Base-by-base conservation (phyloP, 2,329 filamentous ascomycete genomes). In the Aphanocladium album region DNA sequence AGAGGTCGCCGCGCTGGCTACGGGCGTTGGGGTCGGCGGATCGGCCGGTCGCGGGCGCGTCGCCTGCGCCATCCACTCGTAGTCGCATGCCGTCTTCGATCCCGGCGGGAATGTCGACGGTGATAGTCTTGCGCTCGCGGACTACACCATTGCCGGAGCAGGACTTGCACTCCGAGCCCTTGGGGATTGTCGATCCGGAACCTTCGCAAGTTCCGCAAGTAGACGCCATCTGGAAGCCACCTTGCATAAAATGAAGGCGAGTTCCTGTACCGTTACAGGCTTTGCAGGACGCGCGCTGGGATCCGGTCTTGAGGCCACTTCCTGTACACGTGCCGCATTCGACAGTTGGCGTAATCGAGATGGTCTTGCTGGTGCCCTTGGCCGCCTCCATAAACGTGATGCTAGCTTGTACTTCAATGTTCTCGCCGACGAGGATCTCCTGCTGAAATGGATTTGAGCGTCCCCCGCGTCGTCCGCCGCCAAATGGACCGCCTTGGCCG, bases 331-430 rank as follows among this genome's bases (percentile, higher is more conserved):
- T 92, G 65, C 86, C 85, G 71, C 95, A 99, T 63, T 89, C 80
- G 21, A 89, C 86, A 67, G 96, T 77, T 1, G 95, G 93, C 9
- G 89, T 91, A 67, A 97, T 90, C 66, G 82, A 85, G 62, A 99
- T 90, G n/a, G 92, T 89, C 76, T 96, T 96, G 70, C 81, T 87
- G 8, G 89, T 88, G 39, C 95, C 95, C 75, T 96, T 96, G 11
- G 95, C 95, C 7, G 95, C 91, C 71, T 99, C 95, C 86, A 95
- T 90, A 74, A 99, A 99, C 0, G 89, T 92, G 67, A 99, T 93
- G 72, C 85, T 95, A 54, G 91, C 87, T 75, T 96, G 91, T 25
- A 97, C 89, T 73, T 98, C 93, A 69, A 99, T 96, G 72, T 96
- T 92, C 65, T 98, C 92, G 63, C 95, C 95, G n/a, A 96, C 89